Evolutionary conservation across 1,284 basidiomycete species (phyloP), one percentile per base, ranked within the genome.

Genomic region (Ceratobasidium sp.): DNA sequence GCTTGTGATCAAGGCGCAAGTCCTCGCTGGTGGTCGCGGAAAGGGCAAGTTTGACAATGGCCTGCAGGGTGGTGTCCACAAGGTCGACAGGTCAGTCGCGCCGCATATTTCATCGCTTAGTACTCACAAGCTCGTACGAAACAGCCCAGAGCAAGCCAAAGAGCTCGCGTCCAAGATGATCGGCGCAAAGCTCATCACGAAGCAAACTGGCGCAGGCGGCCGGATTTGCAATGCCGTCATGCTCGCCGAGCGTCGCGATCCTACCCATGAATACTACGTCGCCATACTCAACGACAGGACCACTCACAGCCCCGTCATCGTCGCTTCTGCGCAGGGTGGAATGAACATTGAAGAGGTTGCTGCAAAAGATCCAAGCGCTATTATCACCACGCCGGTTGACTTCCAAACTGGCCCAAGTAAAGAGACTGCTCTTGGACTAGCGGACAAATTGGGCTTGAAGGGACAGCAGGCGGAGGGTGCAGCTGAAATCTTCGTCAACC

Each of bases 311-410:
- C 95, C 97, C 68, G 97, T 99, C 35, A 90, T 99, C 77, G 96
- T 99, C 79, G 94, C 94, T 30, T 99, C 98, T 57, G 90, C 90
- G 75, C 96, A 99, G 85, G 96, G 96, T 79, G 96, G 96, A 78
- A 97, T 97, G 95, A 98, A 96, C 88, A 99, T 99, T 84, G 98
- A 99, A 86, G 98, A 99, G 83, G 98, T 99, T 68, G 98, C 98
- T n/a, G 95, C 95, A 69, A 96, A 98, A 83, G 96, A 97, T 83
- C 98, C 98, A 50, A 88, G 89, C 62, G 96, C 98, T 46, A 99
- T 99, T 85, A 96, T 99, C 84, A 99, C 97, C 73, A 97, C 95
- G 16, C 94, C 95, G 64, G 96, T 99, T 83, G 88, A 94, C 86
- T 96, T 95, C 82, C 88, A 94, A 79, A 94, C 91, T 38, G 98